Percentiles rank a stretch among this genome's conserved stretches.
Evolutionary conservation across 768 basidiomycete species (phyloP).

Genomic region (Erythrobasidium yunnanense): DNA sequence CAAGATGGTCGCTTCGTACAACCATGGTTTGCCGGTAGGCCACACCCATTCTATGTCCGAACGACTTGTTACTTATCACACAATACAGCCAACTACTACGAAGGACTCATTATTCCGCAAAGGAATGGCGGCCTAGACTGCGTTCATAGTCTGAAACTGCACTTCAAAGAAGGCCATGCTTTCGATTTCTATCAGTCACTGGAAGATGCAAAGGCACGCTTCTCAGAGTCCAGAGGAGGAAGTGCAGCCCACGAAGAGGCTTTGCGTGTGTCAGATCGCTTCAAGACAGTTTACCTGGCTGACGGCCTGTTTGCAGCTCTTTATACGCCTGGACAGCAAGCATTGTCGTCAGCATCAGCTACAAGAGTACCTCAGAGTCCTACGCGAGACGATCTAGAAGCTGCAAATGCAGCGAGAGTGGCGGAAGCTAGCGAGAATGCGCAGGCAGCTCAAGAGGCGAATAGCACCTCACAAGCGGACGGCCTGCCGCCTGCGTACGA

Average conservation of each 20-base stretch:
- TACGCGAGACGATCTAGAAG: too few relatives aligned
- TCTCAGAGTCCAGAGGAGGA: not conserved
- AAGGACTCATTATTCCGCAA: not conserved
- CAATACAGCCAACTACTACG: constrained; percentile 15
- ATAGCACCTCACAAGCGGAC: too few relatives aligned
- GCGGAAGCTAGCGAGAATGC: too few relatives aligned
- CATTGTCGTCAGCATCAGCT: too few relatives aligned
- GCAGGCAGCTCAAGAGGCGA: too few relatives aligned
- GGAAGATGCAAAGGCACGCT: constrained; percentile 27
- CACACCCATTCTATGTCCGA: not conserved
- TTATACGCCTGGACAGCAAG: not conserved
- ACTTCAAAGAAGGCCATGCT: constrained; percentile 31
- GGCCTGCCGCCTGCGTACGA: too few relatives aligned
- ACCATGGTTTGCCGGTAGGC: constrained; percentile 26
- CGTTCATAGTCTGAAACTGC: constrained; percentile 22
- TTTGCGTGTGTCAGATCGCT: not conserved
- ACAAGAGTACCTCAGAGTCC: too few relatives aligned
- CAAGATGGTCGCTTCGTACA: constrained; percentile 29
- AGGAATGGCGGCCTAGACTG: not conserved
- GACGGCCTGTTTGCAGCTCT: not conserved
- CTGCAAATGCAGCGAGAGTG: too few relatives aligned
- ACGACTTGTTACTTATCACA: not conserved
- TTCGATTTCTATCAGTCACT: constrained; percentile 30
- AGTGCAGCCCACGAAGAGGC: not conserved
- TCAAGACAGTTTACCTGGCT: too few relatives aligned